phyloP scores from a whole-genome alignment of 345 rosid genomes.

The Salix udensis region DNA sequence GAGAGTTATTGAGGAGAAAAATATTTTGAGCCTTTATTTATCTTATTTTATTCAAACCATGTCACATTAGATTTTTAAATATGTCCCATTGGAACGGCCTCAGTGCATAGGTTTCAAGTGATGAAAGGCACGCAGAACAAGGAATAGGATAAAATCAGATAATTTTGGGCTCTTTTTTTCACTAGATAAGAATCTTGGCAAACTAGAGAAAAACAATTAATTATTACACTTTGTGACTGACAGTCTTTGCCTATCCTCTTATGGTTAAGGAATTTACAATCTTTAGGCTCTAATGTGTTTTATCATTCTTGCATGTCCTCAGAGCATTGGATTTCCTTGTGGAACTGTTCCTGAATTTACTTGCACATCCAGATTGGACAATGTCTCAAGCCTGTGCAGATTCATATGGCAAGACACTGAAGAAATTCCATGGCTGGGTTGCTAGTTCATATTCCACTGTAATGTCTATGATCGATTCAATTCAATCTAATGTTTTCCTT shows the following conservation, averaged over 20 bases:
- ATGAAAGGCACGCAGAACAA: not conserved
- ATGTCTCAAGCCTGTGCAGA: slow-evolving; percentile 86
- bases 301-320: slow-evolving; percentile 14
- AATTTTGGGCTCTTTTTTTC: not conserved
- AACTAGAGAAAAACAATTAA: not conserved
- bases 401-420: slow-evolving; percentile 80
- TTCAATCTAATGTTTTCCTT: not conserved
- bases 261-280: not conserved
- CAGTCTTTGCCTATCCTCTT: not conserved
- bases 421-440: slow-evolving; percentile 92
- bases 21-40: not conserved
- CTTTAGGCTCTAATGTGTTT: not conserved
- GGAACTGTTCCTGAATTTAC: slow-evolving; percentile 82
- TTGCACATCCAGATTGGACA: slow-evolving; percentile 78
- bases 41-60: not conserved
- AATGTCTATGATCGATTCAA: slow-evolving; percentile 19
- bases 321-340: slow-evolving; percentile 97
- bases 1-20: not conserved
- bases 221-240: not conserved
- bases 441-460: slow-evolving; percentile 89
- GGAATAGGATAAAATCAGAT: not conserved
- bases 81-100: not conserved
- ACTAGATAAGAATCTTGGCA: not conserved
- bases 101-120: not conserved
- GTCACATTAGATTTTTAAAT: not conserved